phyloP scores from a whole-genome alignment of 2,329 filamentous ascomycete genomes.

The Septoria petroselini region DNA sequence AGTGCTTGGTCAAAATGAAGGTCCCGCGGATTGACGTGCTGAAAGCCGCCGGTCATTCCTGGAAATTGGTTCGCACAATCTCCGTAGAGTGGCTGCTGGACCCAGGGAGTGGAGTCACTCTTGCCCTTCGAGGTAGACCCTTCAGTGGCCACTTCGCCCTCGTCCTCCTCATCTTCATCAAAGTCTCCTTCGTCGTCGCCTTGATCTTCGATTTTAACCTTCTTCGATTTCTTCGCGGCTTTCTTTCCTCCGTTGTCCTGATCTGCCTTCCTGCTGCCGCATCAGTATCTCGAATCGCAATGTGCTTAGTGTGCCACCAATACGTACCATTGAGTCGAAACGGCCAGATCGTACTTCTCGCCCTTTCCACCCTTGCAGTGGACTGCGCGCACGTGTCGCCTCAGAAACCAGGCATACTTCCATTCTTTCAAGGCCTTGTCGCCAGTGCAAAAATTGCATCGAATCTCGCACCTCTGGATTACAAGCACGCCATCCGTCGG shows the following conservation, averaged over 20 bases:
- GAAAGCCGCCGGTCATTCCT: slow-evolving; percentile 1
- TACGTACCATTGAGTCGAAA: slow-evolving; percentile 27
- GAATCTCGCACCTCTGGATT: slow-evolving; percentile 31
- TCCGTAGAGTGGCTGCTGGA: slow-evolving; percentile 1
- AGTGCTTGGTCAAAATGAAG: slow-evolving; percentile 4
- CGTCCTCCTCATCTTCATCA: background rate
- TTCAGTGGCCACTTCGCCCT: background rate
- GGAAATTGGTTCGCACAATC: slow-evolving; percentile 4
- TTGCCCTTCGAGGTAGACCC: slow-evolving; percentile 1
- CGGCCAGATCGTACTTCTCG: slow-evolving; percentile 21
- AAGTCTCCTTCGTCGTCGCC: slow-evolving; percentile 2
- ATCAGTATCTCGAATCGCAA: background rate
- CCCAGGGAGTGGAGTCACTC: slow-evolving; percentile 4
- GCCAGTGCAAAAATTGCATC: slow-evolving; percentile 30
- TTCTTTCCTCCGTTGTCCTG: slow-evolving; percentile 1
- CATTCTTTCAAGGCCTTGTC: slow-evolving; percentile 21
- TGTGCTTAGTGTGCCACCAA: background rate
- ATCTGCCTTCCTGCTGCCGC: slow-evolving; percentile 1
- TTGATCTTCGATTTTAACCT: background rate
- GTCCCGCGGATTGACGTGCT: background rate
- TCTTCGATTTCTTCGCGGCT: slow-evolving; percentile 1
- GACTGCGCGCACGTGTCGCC: slow-evolving; percentile 32
- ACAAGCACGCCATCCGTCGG: slow-evolving; percentile 26
- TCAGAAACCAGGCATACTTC: slow-evolving; percentile 34
- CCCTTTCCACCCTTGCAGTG: slow-evolving; percentile 22